These are phyloP conservation scores for Bacterosira constricta DNA, from an alignment of 108 stramenopile genomes.

Conservation along the genomic window DNA sequence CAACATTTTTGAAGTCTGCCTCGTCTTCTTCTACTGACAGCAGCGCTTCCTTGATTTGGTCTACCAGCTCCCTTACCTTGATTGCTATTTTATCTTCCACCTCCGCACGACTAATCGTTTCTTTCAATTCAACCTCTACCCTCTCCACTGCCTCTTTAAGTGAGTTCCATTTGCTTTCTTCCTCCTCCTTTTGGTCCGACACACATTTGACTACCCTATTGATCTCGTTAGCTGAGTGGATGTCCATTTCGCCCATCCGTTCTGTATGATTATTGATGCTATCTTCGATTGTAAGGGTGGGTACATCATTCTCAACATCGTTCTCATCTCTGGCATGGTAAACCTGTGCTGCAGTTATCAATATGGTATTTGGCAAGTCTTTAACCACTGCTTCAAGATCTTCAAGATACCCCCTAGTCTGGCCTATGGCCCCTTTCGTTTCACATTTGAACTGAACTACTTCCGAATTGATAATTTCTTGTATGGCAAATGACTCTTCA, in stretches of 20 bases:
- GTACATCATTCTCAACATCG: not conserved
- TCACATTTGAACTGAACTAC: not conserved
- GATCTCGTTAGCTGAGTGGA: not conserved
- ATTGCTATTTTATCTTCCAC: conserved; percentile 4
- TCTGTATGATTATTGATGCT: not conserved
- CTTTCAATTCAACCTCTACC: conserved; percentile 7
- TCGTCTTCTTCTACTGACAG: conserved; percentile 10
- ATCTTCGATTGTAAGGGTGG: not conserved
- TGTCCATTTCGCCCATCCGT: conserved; percentile 1
- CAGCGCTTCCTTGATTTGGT: conserved; percentile 8
- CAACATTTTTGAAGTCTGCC: conserved; percentile 10
- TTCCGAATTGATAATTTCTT: conserved; percentile 2
- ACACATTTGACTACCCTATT: conserved; percentile 2
- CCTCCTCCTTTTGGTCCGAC: conserved; percentile 6
- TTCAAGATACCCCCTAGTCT: not conserved
- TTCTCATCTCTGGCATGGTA: not conserved
- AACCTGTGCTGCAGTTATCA: conserved; percentile 1
- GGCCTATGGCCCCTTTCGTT: not conserved
- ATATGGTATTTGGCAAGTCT: not conserved
- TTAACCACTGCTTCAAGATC: not conserved
- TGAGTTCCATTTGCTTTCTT: not conserved
- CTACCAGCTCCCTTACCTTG: conserved; percentile 6
- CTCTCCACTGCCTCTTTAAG: conserved; percentile 3
- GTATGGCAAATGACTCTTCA: not conserved
- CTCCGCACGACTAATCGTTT: not conserved